These are phyloP conservation scores for Teratosphaeria gauchensis DNA, from an alignment of 2,329 filamentous ascomycete species.

Conservation along the genomic window DNA sequence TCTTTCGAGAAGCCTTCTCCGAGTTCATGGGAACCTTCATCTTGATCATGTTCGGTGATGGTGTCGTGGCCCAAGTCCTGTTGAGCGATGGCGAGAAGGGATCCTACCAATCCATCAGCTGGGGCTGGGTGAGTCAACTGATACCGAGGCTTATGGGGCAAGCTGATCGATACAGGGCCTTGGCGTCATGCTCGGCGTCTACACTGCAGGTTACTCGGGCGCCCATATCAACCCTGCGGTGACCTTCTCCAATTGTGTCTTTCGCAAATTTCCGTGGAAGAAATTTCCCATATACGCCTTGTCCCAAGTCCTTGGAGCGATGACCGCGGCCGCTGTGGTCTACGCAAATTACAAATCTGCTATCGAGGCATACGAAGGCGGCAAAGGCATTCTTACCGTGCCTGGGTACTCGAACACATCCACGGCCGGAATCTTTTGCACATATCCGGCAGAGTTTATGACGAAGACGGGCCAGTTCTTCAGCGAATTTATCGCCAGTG, in stretches of 20 bases:
- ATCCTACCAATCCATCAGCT: slow-evolving; percentile 41
- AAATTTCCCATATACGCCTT: slow-evolving; percentile 52
- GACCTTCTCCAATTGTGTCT: slow-evolving; percentile 46
- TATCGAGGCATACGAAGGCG: slow-evolving; percentile 35
- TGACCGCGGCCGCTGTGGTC: slow-evolving; percentile 42
- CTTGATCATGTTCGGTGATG: slow-evolving; percentile 59
- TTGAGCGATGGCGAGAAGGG: slow-evolving; percentile 44
- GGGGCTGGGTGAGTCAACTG: slow-evolving; percentile 16
- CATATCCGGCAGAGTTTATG: slow-evolving; percentile 59
- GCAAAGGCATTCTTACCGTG: slow-evolving; percentile 49
- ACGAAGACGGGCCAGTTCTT: slow-evolving; percentile 58
- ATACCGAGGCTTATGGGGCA: not conserved
- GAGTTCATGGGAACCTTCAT: slow-evolving; percentile 62
- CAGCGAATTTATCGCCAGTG: slow-evolving; percentile 59
- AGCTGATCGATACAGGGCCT: slow-evolving; percentile 33
- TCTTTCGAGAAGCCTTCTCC: slow-evolving; percentile 50
- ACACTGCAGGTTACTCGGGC: slow-evolving; percentile 24
- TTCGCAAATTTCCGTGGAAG: slow-evolving; percentile 55
- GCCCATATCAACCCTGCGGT: slow-evolving; percentile 44
- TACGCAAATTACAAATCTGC: slow-evolving; percentile 35
- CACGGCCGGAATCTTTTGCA: slow-evolving; percentile 61
- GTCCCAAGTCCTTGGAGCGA: slow-evolving; percentile 53
- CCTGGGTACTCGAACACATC: slow-evolving; percentile 43
- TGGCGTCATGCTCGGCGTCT: slow-evolving; percentile 56
- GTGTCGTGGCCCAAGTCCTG: slow-evolving; percentile 57